Conservation (phyloP, 768 basidiomycete species). For the Mycena vulgaris region DNA sequence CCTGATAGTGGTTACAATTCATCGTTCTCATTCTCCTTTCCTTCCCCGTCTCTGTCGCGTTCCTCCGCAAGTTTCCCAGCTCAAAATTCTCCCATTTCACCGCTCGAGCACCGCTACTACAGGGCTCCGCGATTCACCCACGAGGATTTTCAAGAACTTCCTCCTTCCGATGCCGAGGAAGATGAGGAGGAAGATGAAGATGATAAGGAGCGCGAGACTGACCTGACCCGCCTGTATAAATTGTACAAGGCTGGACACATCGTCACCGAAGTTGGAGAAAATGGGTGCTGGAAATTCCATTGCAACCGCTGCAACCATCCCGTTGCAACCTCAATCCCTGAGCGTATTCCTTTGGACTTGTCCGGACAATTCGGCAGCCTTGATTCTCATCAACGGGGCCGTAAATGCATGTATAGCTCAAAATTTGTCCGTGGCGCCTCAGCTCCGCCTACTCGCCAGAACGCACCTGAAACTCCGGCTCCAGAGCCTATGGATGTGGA, state of each 20-base stretch:
- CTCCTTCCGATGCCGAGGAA: background rate
- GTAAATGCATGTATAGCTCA: background rate
- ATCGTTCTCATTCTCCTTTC: background rate
- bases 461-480: too few relatives aligned
- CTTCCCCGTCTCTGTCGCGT: background rate
- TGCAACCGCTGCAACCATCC: slow-evolving; percentile 4
- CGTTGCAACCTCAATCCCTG: background rate
- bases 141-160: background rate
- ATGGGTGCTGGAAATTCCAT: slow-evolving; percentile 1
- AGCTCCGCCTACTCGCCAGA: background rate
- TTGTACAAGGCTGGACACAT: background rate
- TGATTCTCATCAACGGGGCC: slow-evolving; percentile 1
- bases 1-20: background rate
- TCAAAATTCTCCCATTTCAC: too few relatives aligned
- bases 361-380: background rate
- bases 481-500: too few relatives aligned
- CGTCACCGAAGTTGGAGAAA: background rate
- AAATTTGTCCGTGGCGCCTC: background rate
- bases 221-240: background rate
- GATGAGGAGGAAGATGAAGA: background rate
- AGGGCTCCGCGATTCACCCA: background rate
- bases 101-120: too few relatives aligned
- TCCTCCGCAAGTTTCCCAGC: background rate
- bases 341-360: background rate
- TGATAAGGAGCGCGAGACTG: background rate